Percentiles rank a stretch among this genome's conserved stretches.
phyloP scores from a whole-genome alignment of 768 basidiomycete species.

The Hortiboletus campestris region DNA sequence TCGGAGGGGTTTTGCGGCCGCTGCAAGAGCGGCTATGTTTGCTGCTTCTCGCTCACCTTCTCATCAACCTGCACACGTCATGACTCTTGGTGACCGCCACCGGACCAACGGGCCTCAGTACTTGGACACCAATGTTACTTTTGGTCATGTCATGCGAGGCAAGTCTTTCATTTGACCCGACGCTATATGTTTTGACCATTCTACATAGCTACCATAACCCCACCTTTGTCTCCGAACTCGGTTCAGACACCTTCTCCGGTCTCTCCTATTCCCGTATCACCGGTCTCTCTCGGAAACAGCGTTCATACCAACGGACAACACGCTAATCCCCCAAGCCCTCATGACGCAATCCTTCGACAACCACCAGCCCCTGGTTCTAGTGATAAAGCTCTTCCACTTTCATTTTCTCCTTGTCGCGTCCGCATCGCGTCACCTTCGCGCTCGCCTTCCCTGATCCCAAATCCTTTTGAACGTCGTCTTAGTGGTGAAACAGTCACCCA shows the following conservation, averaged over 20 bases:
- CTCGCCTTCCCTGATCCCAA: conserved; percentile 61
- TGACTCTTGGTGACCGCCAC: conserved; percentile 9
- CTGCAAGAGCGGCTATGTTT: conserved; percentile 61
- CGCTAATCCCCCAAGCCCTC: conserved; percentile 21
- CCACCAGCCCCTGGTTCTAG: conserved; percentile 4
- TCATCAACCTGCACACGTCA: conserved; percentile 1
- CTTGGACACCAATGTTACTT: conserved; percentile 44
- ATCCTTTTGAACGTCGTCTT: conserved; percentile 90
- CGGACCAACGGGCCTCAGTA: conserved; percentile 41
- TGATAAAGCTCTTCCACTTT: conserved; percentile 18
- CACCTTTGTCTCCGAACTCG: conserved; percentile 36
- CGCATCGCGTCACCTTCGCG: conserved; percentile 31
- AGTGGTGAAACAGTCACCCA: conserved; percentile 55
- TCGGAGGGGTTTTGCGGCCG: conserved; percentile 76
- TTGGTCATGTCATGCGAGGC: conserved; percentile 32
- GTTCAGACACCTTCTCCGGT: conserved; percentile 33
- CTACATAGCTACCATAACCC: conserved; percentile 28
- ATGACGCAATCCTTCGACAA: conserved; percentile 8
- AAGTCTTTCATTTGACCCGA: conserved; percentile 10
- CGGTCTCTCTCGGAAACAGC: conserved; percentile 15
- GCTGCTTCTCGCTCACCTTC: conserved; percentile 20
- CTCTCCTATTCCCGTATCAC: conserved; percentile 30
- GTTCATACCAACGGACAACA: conserved; percentile 16
- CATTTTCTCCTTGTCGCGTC: conserved; percentile 22
- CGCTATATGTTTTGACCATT: conserved; percentile 8